Conservation (phyloP, 495 filamentous ascomycete genomes). For the Neurospora pannonica region DNA sequence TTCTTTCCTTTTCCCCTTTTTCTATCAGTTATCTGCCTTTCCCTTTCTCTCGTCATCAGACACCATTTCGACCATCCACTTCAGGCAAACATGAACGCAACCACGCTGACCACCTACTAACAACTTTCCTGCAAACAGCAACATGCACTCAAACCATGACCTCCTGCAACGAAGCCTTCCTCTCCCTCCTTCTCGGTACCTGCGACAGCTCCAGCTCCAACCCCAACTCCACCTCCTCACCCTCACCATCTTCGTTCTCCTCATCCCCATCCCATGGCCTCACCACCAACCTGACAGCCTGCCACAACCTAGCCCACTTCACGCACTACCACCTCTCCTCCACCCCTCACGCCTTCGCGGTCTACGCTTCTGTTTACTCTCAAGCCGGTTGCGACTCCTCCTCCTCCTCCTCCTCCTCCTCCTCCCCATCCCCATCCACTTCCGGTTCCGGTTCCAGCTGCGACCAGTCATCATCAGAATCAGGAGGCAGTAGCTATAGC, state of each 20-base stretch:
- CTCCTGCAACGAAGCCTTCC: slow-evolving; percentile 7
- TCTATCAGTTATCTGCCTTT: neutral
- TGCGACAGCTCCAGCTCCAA: neutral
- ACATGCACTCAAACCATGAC: slow-evolving; percentile 1
- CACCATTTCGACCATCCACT: neutral
- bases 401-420: too few species aligned
- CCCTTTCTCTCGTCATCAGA: neutral
- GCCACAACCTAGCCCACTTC: neutral
- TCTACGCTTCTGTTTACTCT: neutral
- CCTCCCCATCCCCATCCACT: too few species aligned
- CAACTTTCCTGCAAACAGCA: neutral
- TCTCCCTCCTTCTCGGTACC: neutral
- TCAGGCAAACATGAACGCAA: too few species aligned
- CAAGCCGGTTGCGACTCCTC: neutral
- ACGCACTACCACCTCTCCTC: slow-evolving; percentile 1
- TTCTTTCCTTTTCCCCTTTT: neutral
- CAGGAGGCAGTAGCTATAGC: too few species aligned
- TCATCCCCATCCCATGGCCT: neutral
- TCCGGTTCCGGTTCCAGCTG: too few species aligned
- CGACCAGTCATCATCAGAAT: too few species aligned
- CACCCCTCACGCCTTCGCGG: neutral
- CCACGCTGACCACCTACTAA: neutral
- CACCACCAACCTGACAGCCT: neutral
- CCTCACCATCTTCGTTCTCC: neutral
- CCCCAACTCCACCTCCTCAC: too few species aligned